A percentile compares a stretch with the other conserved stretches of the same genome.
Evolutionary conservation across 148 eudicot species (phyloP).

Genomic region (Rheum nobile): DNA sequence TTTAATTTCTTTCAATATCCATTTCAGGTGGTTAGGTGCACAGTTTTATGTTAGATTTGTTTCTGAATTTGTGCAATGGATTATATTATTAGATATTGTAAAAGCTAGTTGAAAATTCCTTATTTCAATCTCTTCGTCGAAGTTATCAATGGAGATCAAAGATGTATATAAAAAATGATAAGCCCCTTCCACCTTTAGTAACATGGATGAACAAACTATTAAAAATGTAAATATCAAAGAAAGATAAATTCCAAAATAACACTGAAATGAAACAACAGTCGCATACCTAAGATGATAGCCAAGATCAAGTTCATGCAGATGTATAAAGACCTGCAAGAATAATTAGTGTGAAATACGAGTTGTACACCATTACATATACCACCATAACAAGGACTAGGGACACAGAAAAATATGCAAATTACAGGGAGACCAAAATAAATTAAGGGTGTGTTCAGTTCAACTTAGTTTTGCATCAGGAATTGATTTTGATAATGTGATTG

Average conservation of each 20-base stretch:
- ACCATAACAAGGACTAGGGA: not conserved
- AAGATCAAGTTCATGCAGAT: slow-evolving; percentile 91
- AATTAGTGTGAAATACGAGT: not conserved
- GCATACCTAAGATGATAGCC: slow-evolving; percentile 80
- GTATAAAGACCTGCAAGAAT: slow-evolving; percentile 67
- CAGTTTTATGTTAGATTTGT: not conserved
- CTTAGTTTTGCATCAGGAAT: not conserved
- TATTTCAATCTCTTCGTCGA: not conserved
- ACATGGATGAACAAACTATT: not conserved
- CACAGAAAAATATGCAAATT: not conserved
- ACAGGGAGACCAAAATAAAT: not conserved
- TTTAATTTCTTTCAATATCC: not conserved
- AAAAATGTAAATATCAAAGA: not conserved
- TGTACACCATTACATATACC: not conserved
- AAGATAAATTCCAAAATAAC: not conserved
- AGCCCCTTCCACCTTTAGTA: not conserved
- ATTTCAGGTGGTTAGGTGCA: not conserved
- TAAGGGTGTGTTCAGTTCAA: not conserved
- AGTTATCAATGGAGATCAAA: not conserved
- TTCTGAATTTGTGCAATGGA: not conserved
- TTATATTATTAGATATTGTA: not conserved
- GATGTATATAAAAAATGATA: not conserved
- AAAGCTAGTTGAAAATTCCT: not conserved
- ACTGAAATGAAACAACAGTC: not conserved
- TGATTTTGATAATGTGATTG: not conserved